Conservation (phyloP, 2,329 filamentous ascomycete species). For the Aspergillus sp. region DNA sequence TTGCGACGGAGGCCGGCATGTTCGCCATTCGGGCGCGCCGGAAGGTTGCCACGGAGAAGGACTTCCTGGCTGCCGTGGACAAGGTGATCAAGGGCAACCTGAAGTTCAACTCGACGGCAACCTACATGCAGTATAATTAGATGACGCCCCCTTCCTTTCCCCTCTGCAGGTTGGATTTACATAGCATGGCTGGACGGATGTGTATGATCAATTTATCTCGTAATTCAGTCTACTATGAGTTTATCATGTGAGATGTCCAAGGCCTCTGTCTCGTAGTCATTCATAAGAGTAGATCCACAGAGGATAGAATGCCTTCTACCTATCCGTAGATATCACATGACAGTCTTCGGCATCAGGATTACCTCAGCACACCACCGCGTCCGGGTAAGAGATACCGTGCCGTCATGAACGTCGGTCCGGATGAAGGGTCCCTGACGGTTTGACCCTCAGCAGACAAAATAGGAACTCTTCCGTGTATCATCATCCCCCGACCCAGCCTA, state of each 20-base stretch:
- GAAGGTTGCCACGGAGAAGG: conserved; percentile 98
- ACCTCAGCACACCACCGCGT: conserved; percentile 2
- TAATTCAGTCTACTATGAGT: conserved; percentile 21
- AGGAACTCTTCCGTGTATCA: background rate
- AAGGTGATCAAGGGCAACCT: conserved; percentile 99
- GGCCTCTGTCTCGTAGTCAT: background rate
- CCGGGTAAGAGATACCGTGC: background rate
- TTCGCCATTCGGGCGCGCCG: conserved; percentile 91
- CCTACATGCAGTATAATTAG: conserved; percentile 99
- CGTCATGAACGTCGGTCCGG: background rate
- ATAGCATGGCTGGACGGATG: conserved; percentile 32
- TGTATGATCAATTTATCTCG: conserved; percentile 34
- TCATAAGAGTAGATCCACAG: background rate
- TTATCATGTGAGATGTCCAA: conserved; percentile 7
- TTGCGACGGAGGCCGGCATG: conserved; percentile 98
- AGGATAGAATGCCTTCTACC: background rate
- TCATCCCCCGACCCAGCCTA: background rate
- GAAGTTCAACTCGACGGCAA: conserved; percentile 98
- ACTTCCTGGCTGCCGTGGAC: conserved; percentile 95
- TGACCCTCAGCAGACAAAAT: background rate
- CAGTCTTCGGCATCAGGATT: conserved; percentile 3
- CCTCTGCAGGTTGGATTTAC: conserved; percentile 21
- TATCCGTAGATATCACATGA: conserved; percentile 10
- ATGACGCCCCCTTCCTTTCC: conserved; percentile 15
- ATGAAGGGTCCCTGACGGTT: background rate